Percentiles rank a stretch among this genome's conserved stretches.
Conservation (phyloP, 768 basidiomycete genomes). For the Xerocomellus intermedius region DNA sequence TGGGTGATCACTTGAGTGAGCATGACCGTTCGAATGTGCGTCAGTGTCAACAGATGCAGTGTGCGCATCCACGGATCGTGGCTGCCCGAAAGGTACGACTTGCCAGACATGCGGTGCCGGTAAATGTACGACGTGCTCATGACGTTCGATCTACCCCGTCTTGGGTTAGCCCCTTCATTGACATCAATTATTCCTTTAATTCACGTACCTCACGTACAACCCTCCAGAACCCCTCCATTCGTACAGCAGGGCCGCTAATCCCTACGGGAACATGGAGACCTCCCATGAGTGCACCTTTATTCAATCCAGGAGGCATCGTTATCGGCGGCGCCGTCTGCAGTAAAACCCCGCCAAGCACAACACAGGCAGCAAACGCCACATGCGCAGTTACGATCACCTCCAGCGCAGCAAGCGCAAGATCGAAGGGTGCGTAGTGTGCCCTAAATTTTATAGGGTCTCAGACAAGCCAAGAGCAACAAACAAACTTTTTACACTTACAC, state of each 20-base stretch:
- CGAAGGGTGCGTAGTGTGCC: constrained; percentile 65
- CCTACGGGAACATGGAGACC: neutral
- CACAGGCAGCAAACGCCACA: constrained; percentile 81
- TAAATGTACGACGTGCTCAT: constrained; percentile 79
- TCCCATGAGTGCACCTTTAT: constrained; percentile 12
- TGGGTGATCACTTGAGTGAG: constrained; percentile 2
- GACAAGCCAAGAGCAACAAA: neutral
- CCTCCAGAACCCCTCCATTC: constrained; percentile 80
- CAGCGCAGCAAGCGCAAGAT: constrained; percentile 79
- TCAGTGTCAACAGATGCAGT: neutral
- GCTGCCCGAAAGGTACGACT: constrained; percentile 49
- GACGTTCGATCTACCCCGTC: constrained; percentile 66
- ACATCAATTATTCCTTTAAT: neutral
- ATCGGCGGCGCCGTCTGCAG: constrained; percentile 82
- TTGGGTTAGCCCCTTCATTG: neutral
- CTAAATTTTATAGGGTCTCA: constrained; percentile 20
- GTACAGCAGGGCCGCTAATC: constrained; percentile 40
- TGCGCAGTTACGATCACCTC: constrained; percentile 78
- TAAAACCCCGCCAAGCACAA: constrained; percentile 80
- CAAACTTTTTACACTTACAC: constrained; percentile 43
- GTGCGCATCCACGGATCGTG: constrained; percentile 8
- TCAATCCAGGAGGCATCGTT: constrained; percentile 9
- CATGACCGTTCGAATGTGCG: constrained; percentile 9
- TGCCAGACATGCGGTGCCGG: constrained; percentile 91
- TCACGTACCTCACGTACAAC: constrained; percentile 74